These are phyloP conservation scores for Coemansia sp. DNA, from an alignment of 371 early-diverging fungal genomes.

Conservation along the genomic window DNA sequence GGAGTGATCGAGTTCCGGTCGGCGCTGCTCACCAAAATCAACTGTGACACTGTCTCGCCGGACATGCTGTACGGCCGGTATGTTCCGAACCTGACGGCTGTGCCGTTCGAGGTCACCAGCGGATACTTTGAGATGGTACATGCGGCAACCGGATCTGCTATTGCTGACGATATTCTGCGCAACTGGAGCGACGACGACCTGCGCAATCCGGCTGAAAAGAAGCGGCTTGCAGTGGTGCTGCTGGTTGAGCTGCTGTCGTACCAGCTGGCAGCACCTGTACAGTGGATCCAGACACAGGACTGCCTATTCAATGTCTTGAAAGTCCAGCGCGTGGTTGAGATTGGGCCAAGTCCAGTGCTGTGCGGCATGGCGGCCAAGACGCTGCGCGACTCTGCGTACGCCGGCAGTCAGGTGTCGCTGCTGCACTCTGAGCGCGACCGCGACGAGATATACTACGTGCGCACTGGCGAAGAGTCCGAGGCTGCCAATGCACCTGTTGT, in stretches of 20 bases:
- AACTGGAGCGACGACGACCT: constrained; percentile 68
- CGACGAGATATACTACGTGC: constrained; percentile 16
- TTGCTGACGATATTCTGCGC: constrained; percentile 71
- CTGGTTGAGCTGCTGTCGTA: constrained; percentile 90
- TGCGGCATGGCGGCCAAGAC: constrained; percentile 91
- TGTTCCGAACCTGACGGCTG: constrained; percentile 93
- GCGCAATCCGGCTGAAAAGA: background rate
- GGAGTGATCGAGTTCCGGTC: constrained; percentile 89
- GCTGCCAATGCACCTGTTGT: constrained; percentile 2
- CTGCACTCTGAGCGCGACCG: constrained; percentile 15
- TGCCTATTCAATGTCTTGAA: constrained; percentile 74
- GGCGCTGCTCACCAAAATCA: constrained; percentile 77
- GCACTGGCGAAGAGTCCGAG: constrained; percentile 45
- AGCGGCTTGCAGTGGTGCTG: constrained; percentile 38
- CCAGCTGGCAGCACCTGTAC: constrained; percentile 90
- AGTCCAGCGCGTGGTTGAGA: constrained; percentile 86
- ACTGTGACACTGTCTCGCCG: constrained; percentile 76
- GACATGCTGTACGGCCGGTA: constrained; percentile 74
- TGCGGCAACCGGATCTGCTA: constrained; percentile 68
- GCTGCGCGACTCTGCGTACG: constrained; percentile 46
- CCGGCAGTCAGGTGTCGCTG: constrained; percentile 48
- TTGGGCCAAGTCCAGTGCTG: constrained; percentile 86
- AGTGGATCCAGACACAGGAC: constrained; percentile 96
- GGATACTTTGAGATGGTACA: constrained; percentile 78
- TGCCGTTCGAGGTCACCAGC: constrained; percentile 79